Evolutionary conservation across 257 asterid species (phyloP), one percentile per base, ranked within the genome.

Genomic region (Rubia yunnanensis): DNA sequence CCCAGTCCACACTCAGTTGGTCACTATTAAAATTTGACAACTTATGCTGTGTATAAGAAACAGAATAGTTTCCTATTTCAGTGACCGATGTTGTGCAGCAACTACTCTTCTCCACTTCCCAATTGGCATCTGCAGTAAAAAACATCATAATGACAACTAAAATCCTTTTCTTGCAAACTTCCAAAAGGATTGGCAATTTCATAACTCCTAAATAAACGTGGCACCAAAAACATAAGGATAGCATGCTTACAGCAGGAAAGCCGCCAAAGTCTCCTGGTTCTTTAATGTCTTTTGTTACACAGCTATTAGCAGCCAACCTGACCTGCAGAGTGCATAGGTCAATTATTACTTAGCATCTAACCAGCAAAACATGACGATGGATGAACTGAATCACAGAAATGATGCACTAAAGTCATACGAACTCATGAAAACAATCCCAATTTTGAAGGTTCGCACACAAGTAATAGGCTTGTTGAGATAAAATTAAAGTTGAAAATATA

Each of bases 251-350:
- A 79, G 97, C 97, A 76, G 99, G 97, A 76, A 92, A 89, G 67
- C 99, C 99, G 62, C 95, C 99, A 76, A 87, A 92, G 73, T 89
- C 97, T 69, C 97, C 97, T 26, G 94, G 74, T 79, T 84, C 83
- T 65, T 38, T 72, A 67, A 92, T 89, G 85, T 78, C 83, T 86
- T 89, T 92, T 70, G 95, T 89, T 74, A 80, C 94, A 20, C 84
- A 84, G 77, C 94, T 83, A 68, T 86, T 84, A 32, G 95, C 99
- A 64, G 99, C 99, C 74, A 92, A 73, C 70, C 90, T 83, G 66
- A 89, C 97, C 97, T 92, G 83, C 72, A 69, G 66, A 23, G 71
- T 68, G 73, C 27, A 20, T 74, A 66, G 28, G 44, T 50, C 2
- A 41, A 56, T 24, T 62, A 46, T 32, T 53, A 46, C 41, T 8